Percentiles rank a stretch among this genome's conserved stretches.
These are phyloP conservation scores for Yamadazyma sp. DNA, from an alignment of 805 yeast genomes.

Conservation along the genomic window DNA sequence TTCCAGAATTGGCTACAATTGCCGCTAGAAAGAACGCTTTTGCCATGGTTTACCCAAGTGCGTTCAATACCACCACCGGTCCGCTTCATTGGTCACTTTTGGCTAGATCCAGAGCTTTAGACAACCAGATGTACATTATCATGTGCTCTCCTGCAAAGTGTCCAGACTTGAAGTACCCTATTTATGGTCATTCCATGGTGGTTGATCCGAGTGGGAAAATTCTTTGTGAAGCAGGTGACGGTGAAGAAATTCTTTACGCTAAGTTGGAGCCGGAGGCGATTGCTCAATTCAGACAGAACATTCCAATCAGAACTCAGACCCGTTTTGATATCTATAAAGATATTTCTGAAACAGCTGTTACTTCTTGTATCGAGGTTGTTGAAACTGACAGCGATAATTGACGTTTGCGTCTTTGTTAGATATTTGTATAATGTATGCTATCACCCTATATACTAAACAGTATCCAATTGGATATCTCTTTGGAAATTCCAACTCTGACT, in stretches of 20 bases:
- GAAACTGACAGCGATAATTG: constrained; percentile 9
- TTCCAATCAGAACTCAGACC: constrained; percentile 70
- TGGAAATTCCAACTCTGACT: constrained; percentile 1
- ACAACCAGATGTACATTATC: constrained; percentile 64
- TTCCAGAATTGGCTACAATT: constrained; percentile 65
- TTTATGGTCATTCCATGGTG: constrained; percentile 66
- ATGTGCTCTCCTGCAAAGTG: constrained; percentile 83
- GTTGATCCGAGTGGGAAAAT: constrained; percentile 63
- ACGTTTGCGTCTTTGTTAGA: neutral
- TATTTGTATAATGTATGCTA: neutral
- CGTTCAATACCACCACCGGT: constrained; percentile 73
- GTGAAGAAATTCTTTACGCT: constrained; percentile 73
- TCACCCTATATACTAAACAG: neutral
- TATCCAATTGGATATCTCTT: neutral
- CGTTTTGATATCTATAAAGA: constrained; percentile 65
- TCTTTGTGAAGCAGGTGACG: constrained; percentile 72
- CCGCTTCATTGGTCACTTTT: constrained; percentile 72
- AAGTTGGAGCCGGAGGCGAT: constrained; percentile 65
- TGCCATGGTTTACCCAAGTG: constrained; percentile 73
- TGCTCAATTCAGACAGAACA: constrained; percentile 56
- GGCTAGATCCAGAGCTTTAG: constrained; percentile 66
- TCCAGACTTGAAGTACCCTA: constrained; percentile 53
- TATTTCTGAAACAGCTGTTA: constrained; percentile 16
- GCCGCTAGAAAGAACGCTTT: constrained; percentile 61
- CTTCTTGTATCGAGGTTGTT: constrained; percentile 11